phyloP scores from a whole-genome alignment of 345 rosid species.

The Linum usitatissimum region DNA sequence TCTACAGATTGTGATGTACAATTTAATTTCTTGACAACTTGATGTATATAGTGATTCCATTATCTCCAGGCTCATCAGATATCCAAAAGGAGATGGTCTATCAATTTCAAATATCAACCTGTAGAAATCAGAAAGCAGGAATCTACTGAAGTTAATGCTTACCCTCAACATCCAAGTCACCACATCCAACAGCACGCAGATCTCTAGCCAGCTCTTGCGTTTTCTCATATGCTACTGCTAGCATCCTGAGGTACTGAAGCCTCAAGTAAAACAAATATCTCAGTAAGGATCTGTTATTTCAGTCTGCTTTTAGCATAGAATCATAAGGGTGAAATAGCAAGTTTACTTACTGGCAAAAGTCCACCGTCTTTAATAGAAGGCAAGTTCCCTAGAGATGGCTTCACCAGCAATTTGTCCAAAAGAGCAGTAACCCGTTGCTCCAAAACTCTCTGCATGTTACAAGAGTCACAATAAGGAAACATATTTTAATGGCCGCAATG shows the following conservation, averaged over 20 bases:
- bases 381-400: constrained; percentile 83
- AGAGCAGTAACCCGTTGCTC: constrained; percentile 96
- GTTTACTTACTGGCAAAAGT: constrained; percentile 33
- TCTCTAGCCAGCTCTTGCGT: constrained; percentile 95
- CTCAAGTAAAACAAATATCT: constrained; percentile 27
- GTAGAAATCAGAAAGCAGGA: not conserved
- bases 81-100: not conserved
- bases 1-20: too few relatives aligned
- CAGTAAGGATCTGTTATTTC: constrained; percentile 13
- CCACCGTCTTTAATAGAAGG: constrained; percentile 77
- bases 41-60: not conserved
- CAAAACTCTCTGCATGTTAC: constrained; percentile 62
- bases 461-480: constrained; percentile 2
- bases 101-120: not conserved
- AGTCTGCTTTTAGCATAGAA: constrained; percentile 3
- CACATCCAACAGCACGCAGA: constrained; percentile 87
- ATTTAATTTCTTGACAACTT: too few relatives aligned
- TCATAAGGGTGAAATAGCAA: not conserved
- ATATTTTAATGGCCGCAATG: not conserved
- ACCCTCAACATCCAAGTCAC: constrained; percentile 98
- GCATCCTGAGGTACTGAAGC: constrained; percentile 92
- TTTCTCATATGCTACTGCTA: constrained; percentile 94
- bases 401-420: constrained; percentile 77
- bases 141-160: constrained; percentile 10
- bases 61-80: not conserved